Evolutionary conservation across 768 basidiomycete species (phyloP).

Genomic region (Suillus weaverae): DNA sequence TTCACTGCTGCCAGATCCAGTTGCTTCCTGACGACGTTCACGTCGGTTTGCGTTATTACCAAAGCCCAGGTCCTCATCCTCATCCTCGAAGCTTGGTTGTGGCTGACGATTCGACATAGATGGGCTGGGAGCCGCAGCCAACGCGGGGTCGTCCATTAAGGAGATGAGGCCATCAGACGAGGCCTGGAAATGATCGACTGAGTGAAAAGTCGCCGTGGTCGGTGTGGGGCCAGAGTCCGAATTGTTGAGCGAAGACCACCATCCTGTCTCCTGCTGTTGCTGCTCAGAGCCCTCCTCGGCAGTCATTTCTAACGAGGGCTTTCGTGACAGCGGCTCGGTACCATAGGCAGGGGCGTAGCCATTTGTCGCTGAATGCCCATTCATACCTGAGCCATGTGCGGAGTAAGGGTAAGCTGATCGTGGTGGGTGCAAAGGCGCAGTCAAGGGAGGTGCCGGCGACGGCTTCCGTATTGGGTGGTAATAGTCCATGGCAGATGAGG

Average conservation of each 20-base stretch:
- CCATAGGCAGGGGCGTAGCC: constrained; percentile 38
- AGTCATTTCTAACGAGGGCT: constrained; percentile 32
- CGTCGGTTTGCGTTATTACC: constrained; percentile 64
- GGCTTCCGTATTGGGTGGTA: constrained; percentile 48
- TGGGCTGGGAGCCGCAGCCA: constrained; percentile 37
- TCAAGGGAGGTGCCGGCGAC: constrained; percentile 54
- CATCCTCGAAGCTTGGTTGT: constrained; percentile 39
- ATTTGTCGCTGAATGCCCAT: constrained; percentile 33
- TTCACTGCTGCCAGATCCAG: constrained; percentile 26
- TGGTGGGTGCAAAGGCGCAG: constrained; percentile 50
- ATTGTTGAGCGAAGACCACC: constrained; percentile 62
- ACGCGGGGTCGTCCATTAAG: constrained; percentile 67
- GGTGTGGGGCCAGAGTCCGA: constrained; percentile 55
- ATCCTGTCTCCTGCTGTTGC: constrained; percentile 43
- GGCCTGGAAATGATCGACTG: constrained; percentile 44
- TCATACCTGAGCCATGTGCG: constrained; percentile 28
- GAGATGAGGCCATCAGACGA: constrained; percentile 72
- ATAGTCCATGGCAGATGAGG: constrained; percentile 80
- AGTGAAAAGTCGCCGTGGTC: constrained; percentile 65
- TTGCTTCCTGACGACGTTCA: constrained; percentile 31
- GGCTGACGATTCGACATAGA: constrained; percentile 13
- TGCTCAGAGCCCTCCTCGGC: constrained; percentile 31
- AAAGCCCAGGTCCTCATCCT: constrained; percentile 90
- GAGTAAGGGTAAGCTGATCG: constrained; percentile 27
- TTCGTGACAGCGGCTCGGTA: constrained; percentile 29